Evolutionary conservation across 2,329 filamentous ascomycete genomes (phyloP).

Genomic region (Neonectria hederae): DNA sequence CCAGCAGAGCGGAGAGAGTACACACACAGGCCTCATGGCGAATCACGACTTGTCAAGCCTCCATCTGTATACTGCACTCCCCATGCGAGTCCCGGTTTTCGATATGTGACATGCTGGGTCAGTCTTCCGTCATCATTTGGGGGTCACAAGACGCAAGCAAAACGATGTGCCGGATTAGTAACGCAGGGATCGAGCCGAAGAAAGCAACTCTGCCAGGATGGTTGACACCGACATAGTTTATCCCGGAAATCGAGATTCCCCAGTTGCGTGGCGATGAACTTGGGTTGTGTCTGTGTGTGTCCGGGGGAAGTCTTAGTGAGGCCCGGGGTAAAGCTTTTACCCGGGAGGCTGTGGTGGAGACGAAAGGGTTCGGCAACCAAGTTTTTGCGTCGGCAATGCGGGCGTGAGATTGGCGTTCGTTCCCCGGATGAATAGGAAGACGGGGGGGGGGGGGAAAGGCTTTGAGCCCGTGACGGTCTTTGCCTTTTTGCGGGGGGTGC

Average conservation of each 20-base stretch:
- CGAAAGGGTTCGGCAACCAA: background rate
- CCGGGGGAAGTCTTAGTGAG: no score
- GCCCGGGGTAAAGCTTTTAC: slow-evolving; percentile 15
- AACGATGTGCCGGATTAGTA: slow-evolving; percentile 12
- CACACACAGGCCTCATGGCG: slow-evolving; percentile 8
- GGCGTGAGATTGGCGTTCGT: background rate
- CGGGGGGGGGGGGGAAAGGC: slow-evolving; percentile 15
- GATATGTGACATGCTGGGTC: slow-evolving; percentile 12
- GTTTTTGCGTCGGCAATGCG: background rate
- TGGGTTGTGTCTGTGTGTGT: no score
- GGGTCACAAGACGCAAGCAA: slow-evolving; percentile 18
- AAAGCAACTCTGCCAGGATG: no score
- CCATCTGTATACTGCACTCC: background rate
- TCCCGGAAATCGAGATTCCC: slow-evolving; percentile 8
- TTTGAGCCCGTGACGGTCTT: slow-evolving; percentile 16
- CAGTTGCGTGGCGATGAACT: background rate
- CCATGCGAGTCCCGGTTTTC: background rate
- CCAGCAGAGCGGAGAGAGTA: slow-evolving; percentile 10
- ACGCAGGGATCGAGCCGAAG: background rate
- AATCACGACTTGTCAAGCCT: slow-evolving; percentile 2
- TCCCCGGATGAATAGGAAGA: slow-evolving; percentile 21
- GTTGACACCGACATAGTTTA: slow-evolving; percentile 8
- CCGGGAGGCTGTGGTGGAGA: slow-evolving; percentile 1
- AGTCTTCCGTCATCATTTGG: background rate
- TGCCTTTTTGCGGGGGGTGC: slow-evolving; percentile 7